Evolutionary conservation across 768 basidiomycete genomes (phyloP).

Genomic region (Boletus rubescentipes): DNA sequence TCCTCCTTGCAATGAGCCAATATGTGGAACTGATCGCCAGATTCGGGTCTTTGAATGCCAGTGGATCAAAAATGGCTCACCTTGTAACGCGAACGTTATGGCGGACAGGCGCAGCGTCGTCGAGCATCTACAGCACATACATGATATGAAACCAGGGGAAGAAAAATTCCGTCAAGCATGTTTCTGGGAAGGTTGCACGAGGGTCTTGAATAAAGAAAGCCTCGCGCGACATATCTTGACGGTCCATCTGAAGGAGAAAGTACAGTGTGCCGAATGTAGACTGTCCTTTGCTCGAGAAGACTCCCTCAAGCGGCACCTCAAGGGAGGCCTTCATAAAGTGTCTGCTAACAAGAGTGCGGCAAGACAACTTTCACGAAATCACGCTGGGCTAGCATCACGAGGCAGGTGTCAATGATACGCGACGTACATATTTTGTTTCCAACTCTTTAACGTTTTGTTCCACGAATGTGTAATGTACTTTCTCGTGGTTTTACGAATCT

Average conservation of each 20-base stretch:
- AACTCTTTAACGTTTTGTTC: too few species aligned
- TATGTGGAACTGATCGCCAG: not conserved
- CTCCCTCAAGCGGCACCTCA: slow-evolving; percentile 28
- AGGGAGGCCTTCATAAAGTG: slow-evolving; percentile 13
- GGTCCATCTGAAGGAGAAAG: slow-evolving; percentile 22
- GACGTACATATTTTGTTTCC: not conserved
- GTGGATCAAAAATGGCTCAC: slow-evolving; percentile 9
- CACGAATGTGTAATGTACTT: too few species aligned
- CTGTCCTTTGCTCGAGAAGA: slow-evolving; percentile 28
- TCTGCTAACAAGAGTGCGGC: not conserved
- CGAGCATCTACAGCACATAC: slow-evolving; percentile 14
- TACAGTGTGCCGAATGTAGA: slow-evolving; percentile 17
- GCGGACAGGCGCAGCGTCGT: slow-evolving; percentile 16
- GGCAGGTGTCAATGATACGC: too few species aligned
- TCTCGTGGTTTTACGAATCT: not conserved
- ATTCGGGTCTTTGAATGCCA: slow-evolving; percentile 3
- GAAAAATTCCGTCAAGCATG: slow-evolving; percentile 19
- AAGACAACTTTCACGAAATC: not conserved
- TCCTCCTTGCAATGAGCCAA: not conserved
- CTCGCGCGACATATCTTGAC: slow-evolving; percentile 27
- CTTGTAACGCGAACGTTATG: not conserved
- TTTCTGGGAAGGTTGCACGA: slow-evolving; percentile 19
- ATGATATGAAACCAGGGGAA: slow-evolving; percentile 15
- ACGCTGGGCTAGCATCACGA: not conserved
- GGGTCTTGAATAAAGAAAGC: slow-evolving; percentile 29